Base-by-base conservation (phyloP, 768 basidiomycete genomes). In the Trametes villosa region DNA sequence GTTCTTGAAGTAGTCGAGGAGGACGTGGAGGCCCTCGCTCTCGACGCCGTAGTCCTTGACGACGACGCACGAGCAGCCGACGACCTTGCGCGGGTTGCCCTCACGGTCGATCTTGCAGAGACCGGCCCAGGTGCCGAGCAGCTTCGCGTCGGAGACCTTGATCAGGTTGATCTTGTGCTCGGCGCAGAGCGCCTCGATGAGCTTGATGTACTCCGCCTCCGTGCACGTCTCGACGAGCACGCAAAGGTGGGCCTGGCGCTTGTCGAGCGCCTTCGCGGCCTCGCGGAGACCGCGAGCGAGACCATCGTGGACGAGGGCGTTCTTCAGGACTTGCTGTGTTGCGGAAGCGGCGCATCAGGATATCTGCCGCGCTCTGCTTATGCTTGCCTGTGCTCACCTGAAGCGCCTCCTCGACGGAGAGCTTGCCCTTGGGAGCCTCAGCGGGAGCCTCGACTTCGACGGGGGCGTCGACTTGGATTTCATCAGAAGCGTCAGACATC, bases 131-230 rank as follows among this genome's bases (percentile, higher is more conserved):
- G 91, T 93, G 34, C 96, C 96, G 72, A 99, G 91, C 67, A 96
- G 87, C 81, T 99, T 99, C 72, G 94, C 91, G 77, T 98, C 96
- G 70, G 92, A 92, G 67, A 96, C 93, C 81, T 98, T 98, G 92
- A 99, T 98, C 66, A 99, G 82, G 83, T 95, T 94, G 82, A 98
- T 98, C 79, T 96, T 96, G 88, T 98, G 96, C 82, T 97, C 95
- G 64, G 94, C 91, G 76, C 96, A 98, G 74, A 99, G 94, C 51
- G 96, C 96, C 81, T 98, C 96, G 68, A 99, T 97, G 82, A 99
- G 93, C 83, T 98, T 98, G 87, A 97, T 92, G 85, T 99, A 98
- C 80, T 98, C 96, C 68, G 96, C 92, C 81, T 98, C 96, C 53
- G 92, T 95, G 84, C 95, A 97, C 58, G 94, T 94, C 87, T 99